A percentile compares a stretch with the other conserved stretches of the same genome.
phyloP scores from a whole-genome alignment of 306 rosid species.

The Purshia tridentata region DNA sequence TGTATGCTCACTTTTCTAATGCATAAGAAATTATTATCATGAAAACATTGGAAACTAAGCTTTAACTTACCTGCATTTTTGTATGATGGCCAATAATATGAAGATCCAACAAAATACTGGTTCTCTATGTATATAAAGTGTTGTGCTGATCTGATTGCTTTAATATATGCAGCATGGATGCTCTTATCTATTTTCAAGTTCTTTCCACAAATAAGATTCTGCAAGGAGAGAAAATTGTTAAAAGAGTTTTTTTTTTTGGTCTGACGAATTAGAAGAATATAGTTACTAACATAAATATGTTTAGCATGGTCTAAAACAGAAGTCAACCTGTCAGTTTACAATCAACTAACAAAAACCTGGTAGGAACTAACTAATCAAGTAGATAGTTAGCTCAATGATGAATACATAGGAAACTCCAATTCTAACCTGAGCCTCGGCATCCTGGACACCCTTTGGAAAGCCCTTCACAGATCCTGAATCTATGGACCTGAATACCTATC shows the following conservation, averaged over 20 bases:
- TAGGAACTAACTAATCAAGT: not conserved
- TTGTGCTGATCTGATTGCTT: conserved; percentile 70
- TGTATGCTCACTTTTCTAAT: too few species aligned
- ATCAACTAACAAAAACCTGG: not conserved
- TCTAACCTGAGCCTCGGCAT: conserved; percentile 69
- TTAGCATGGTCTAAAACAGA: not conserved
- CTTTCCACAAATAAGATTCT: conserved; percentile 69
- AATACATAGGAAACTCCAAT: not conserved
- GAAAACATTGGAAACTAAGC: not conserved
- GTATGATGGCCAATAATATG: conserved; percentile 68
- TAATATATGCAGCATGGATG: conserved; percentile 64
- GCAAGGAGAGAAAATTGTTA: conserved; percentile 23
- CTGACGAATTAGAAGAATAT: not conserved
- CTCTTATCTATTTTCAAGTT: conserved; percentile 74
- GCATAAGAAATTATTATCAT: not conserved
- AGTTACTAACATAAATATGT: not conserved
- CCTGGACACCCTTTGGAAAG: conserved; percentile 59
- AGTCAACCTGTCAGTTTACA: not conserved
- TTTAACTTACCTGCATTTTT: conserved; percentile 58
- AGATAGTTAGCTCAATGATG: not conserved
- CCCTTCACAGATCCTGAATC: conserved; percentile 84
- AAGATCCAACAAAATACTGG: conserved; percentile 75
- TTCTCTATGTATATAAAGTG: conserved; percentile 59
- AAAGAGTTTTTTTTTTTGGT: not conserved
- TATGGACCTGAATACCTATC: conserved; percentile 70